Conservation (phyloP, 2,329 filamentous ascomycete species). For the Diaporthe sp. region DNA sequence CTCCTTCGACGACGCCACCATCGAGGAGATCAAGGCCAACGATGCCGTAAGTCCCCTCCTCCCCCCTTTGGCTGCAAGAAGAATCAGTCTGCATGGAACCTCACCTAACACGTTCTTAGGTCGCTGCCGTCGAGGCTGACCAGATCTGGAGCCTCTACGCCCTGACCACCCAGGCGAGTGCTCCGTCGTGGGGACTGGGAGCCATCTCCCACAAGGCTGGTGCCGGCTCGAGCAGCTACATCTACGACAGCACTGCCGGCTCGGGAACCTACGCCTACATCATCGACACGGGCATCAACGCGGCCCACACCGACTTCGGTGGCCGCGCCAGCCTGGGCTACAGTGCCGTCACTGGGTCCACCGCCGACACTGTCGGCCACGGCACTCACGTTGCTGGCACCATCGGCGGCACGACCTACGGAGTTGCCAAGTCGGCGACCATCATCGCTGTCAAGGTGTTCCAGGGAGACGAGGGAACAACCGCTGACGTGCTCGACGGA, state of each 20-base stretch:
- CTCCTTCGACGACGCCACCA: slow-evolving; percentile 32
- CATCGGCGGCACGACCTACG: slow-evolving; percentile 47
- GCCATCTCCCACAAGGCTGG: slow-evolving; percentile 44
- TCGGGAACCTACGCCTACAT: slow-evolving; percentile 54
- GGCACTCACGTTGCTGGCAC: slow-evolving; percentile 51
- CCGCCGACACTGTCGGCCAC: slow-evolving; percentile 46
- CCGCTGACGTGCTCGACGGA: slow-evolving; percentile 42
- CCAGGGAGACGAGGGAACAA: slow-evolving; percentile 5
- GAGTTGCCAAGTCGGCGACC: slow-evolving; percentile 48
- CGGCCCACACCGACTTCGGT: slow-evolving; percentile 50
- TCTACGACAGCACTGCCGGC: slow-evolving; percentile 45
- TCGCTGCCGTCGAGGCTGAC: slow-evolving; percentile 34
- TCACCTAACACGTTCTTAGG: slow-evolving; percentile 4
- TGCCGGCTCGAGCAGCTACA: slow-evolving; percentile 39
- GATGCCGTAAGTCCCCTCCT: slow-evolving; percentile 7
- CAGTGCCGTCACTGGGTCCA: slow-evolving; percentile 44
- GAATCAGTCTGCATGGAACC: too few relatives aligned
- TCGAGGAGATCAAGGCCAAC: slow-evolving; percentile 31
- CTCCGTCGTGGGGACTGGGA: slow-evolving; percentile 45
- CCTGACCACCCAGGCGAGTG: slow-evolving; percentile 31
- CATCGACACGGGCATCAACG: slow-evolving; percentile 59
- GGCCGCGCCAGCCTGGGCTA: slow-evolving; percentile 47
- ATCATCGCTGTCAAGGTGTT: slow-evolving; percentile 51
- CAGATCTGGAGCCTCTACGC: slow-evolving; percentile 31
- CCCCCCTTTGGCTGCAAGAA: rapidly evolving